Evolutionary conservation across 164 flowering plant genomes (phyloP), one percentile per base, ranked within the genome.

Genomic region (Tetracentron sinense): DNA sequence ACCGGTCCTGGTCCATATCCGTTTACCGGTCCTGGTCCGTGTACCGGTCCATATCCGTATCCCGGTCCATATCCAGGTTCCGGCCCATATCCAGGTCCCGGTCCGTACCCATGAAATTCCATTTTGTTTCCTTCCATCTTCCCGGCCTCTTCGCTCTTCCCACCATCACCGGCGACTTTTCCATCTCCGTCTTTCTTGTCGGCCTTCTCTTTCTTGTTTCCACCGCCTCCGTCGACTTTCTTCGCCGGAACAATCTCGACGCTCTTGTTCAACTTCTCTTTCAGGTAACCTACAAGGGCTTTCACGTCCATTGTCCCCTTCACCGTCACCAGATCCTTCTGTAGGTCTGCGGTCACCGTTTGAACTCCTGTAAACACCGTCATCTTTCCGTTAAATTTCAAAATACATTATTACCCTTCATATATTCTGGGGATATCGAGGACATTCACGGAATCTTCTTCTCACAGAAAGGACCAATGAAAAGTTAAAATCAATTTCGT

Each of bases 271-370:
- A 75, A 55, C 50, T 69, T 73, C 64, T 71, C 47, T 58, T 49
- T 56, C 55, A 79, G 54, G 4, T 21, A 7, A 30, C 64, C 72
- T 0, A 58, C 68, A 20, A 79, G n/a, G 0, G 62, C 69, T 66
- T 74, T 69, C 67, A 60, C 65, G 31, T 79, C 82, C 56, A 79
- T 53, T 7, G 76, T 62, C 23, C 82, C 82, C 16, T 23, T 79
- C 54, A 79, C 78, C 5, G 65, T 71, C 63, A 74, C 69, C 64
- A 63, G 14, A 16, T 76, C 74, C 61, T 74, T 74, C 44, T 65
- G 54, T 46, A 3, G 28, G 46, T 79, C 80, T 2, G 72, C 17
- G 1, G 47, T 35, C n/a, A 72, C 50, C 0, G 54, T 58, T 25
- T 65, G 47, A 15, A 66, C 70, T 0, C 80, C 80, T 76, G 69